Conservation (phyloP, 495 filamentous ascomycete genomes). For the Glonium stellatum region DNA sequence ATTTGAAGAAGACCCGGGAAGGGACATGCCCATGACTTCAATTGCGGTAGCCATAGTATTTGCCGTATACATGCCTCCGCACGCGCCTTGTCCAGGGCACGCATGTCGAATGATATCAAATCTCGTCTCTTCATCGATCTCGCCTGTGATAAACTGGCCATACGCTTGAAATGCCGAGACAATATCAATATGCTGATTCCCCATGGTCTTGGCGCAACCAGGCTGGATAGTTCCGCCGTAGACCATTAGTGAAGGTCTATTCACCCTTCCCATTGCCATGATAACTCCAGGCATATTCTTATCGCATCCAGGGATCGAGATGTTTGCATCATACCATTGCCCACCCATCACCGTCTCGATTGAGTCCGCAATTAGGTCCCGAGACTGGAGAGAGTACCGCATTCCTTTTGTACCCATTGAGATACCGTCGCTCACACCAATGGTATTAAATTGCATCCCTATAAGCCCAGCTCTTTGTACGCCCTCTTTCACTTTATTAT, state of each 20-base stretch:
- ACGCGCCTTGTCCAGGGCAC: constrained; percentile 87
- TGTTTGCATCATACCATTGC: constrained; percentile 99
- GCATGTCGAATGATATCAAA: constrained; percentile 94
- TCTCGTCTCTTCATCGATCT: constrained; percentile 83
- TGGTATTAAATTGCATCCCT: constrained; percentile 86
- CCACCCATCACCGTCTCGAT: constrained; percentile 98
- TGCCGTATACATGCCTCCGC: constrained; percentile 98
- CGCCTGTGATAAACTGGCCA: constrained; percentile 84
- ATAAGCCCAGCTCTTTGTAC: constrained; percentile 50
- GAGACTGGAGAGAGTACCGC: constrained; percentile 88
- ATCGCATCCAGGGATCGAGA: constrained; percentile 97
- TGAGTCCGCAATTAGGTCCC: constrained; percentile 93
- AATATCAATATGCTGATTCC: constrained; percentile 80
- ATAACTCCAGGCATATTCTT: constrained; percentile 99
- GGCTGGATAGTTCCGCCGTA: constrained; percentile 94
- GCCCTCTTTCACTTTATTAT: constrained; percentile 71
- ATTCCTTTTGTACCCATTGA: constrained; percentile 81
- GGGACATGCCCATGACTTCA: constrained; percentile 90
- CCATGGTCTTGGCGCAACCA: constrained; percentile 65
- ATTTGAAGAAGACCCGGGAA: constrained; percentile 88
- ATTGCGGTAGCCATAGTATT: constrained; percentile 99
- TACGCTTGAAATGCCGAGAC: constrained; percentile 98
- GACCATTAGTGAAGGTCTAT: constrained; percentile 91
- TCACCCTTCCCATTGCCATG: constrained; percentile 95
- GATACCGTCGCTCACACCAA: constrained; percentile 84